phyloP scores from a whole-genome alignment of 2,329 filamentous ascomycete genomes.

The Diaporthe amygdali region DNA sequence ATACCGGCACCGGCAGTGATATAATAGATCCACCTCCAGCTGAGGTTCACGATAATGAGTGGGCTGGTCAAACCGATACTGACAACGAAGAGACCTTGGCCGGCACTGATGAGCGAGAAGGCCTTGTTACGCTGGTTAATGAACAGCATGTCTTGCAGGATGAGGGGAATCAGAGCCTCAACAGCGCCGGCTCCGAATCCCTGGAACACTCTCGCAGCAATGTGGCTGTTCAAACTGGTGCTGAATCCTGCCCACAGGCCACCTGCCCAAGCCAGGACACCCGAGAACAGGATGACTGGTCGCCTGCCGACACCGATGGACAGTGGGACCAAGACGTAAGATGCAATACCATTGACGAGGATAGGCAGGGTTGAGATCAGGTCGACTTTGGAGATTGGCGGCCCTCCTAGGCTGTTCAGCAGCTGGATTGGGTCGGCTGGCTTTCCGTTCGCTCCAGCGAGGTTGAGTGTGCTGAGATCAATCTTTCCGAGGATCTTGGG shows the following conservation, averaged over 20 bases:
- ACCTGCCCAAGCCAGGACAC: conserved; percentile 29
- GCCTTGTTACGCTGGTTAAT: conserved; percentile 32
- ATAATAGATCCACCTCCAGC: conserved; percentile 32
- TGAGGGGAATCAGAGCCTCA: conserved; percentile 32
- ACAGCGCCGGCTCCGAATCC: conserved; percentile 31
- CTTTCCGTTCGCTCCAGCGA: conserved; percentile 19
- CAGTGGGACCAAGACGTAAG: conserved; percentile 30
- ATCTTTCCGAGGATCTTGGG: conserved; percentile 27
- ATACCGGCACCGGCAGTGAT: conserved; percentile 26
- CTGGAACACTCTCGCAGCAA: conserved; percentile 30
- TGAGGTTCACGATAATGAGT: conserved; percentile 25
- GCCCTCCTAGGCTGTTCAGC: conserved; percentile 25
- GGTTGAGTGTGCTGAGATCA: conserved; percentile 29
- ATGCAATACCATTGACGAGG: conserved; percentile 30
- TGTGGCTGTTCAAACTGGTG: conserved; percentile 27
- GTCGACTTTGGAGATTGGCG: conserved; percentile 28
- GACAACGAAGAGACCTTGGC: conserved; percentile 28
- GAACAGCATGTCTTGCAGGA: conserved; percentile 32
- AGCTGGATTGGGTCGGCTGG: conserved; percentile 26
- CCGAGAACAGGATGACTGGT: conserved; percentile 29
- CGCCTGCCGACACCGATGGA: conserved; percentile 31
- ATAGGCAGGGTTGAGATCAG: conserved; percentile 30
- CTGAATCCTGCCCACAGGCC: conserved; percentile 32
- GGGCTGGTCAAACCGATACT: conserved; percentile 27
- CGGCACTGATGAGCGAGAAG: conserved; percentile 29